Base-by-base conservation (phyloP, 768 basidiomycete genomes). In the Psilocybe cubensis region DNA sequence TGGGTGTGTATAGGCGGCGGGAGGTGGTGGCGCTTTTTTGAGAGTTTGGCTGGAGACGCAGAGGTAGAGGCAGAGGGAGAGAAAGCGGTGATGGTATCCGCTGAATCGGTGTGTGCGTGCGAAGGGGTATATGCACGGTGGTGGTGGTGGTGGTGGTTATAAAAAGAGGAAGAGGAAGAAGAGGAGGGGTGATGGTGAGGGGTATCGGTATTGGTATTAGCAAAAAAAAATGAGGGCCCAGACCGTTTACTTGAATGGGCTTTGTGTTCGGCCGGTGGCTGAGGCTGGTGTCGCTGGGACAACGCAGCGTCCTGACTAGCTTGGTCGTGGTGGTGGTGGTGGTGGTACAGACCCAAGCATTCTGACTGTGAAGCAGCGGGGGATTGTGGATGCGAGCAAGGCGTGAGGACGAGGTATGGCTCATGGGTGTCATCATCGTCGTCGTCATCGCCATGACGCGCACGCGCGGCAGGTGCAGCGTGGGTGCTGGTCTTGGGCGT, bases 401-500 rank as follows among this genome's bases (percentile, higher is more conserved):
- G 31, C 31, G 31, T 6, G 12, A n/a, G n/a, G 14, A 38, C 35
- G 35, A 38, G 35, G 35, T 38, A 38, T 38, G 6, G 35, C 31
- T 11, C n/a, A 6, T 38, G 8, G 14, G 35, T 38, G 35, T 38
- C 53, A 54, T 54, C 28, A 54, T 54, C 53, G 53, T 47, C 53
- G 53, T 54, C 53, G 46, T 54, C n/a, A n/a, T n/a, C n/a, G n/a
- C n/a, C n/a, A n/a, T n/a, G n/a, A n/a, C n/a, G n/a, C n/a, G n/a
- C n/a, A n/a, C n/a, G n/a, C n/a, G n/a, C 42, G 42, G 42, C 24
- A 54, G 23, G 35, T n/a, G 27, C 10, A 7, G 43, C 43, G 43
- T 44, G 18, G n/a, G 21, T 53, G 25, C 24, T 46, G 44, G 35
- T 38, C 35, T 42, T 27, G 24, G 31, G 41, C 35, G 41, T 17